Evolutionary conservation across 164 flowering plant genomes (phyloP).

Genomic region (Paratinospora sagittata): DNA sequence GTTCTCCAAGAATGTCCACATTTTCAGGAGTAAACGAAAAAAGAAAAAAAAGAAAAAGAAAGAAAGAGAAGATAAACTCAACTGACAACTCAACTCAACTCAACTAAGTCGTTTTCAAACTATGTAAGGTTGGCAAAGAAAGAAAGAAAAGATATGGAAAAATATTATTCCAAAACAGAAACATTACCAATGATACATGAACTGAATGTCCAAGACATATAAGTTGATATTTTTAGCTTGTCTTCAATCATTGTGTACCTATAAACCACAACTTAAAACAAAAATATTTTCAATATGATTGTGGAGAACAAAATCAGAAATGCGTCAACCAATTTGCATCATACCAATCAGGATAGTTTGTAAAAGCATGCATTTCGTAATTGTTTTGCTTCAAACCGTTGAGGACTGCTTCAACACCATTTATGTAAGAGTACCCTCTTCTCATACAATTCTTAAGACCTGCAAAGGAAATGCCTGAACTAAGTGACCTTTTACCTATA

Average conservation of each 20-base stretch:
- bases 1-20: not conserved
- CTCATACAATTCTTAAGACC: conserved; percentile 82
- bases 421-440: conserved; percentile 60
- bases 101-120: no score
- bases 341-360: conserved; percentile 93
- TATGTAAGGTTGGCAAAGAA: no score
- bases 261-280: conserved; percentile 12
- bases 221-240: conserved; percentile 63
- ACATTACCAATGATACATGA: conserved; percentile 64
- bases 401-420: conserved; percentile 74
- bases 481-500: not conserved
- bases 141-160: not conserved
- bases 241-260: conserved; percentile 88
- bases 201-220: conserved; percentile 89
- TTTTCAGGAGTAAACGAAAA: no score
- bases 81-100: no score
- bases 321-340: not conserved
- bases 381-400: conserved; percentile 42
- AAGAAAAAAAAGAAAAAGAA: not conserved
- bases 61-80: no score
- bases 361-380: conserved; percentile 89
- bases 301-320: conserved; percentile 7
- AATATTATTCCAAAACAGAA: not conserved
- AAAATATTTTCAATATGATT: conserved; percentile 4
- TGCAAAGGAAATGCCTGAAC: conserved; percentile 22